Base-by-base conservation (phyloP, 2,329 filamentous ascomycete genomes). In the Neurospora sp. region DNA sequence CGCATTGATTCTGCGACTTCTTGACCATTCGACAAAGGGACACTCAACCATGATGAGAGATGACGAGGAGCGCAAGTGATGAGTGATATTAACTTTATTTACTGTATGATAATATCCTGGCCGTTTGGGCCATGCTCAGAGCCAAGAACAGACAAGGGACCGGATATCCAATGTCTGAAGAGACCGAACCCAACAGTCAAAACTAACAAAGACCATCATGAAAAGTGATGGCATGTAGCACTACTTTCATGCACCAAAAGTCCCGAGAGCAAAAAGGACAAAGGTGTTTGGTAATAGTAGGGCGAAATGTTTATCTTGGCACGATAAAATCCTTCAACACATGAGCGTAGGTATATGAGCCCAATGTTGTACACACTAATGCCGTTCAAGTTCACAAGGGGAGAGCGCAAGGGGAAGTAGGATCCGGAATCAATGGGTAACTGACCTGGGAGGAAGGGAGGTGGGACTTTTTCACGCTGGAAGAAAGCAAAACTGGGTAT, bases 401-500 rank as follows among this genome's bases (percentile, higher is more conserved):
- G 52, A 15, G 15, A 17, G 28, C 28, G 28, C 28, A 10, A 10
- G 23, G 23, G 46, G 1, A 12, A 28, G 15, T 28, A 8, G 8
- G 52, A 62, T 33, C 28, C 15, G 52, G 28, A 62, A 6, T 62
- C 15, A 8, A 62, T 36, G 52, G 28, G 6, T n/a, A 62, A 62
- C 52, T 62, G 15, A 62, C 52, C 52, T 62, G 23, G 28, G 28
- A 17, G 28, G 52, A 17, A 17, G 23, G 52, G 23, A 36, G 28
- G 2, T 33, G 52, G 52, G 52, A 33, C 52, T 36, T 33, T 28
- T n/a, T 62, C 52, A 62, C 46, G 23, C 46, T 68, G 62, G 46
- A 71, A 67, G 66, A 68, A 71, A 72, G 66, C 43, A 57, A 41
- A 68, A 46, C 41, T 62, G 52, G 52, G 66, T 33, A 69, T 62